Evolutionary conservation across 371 early-diverging fungal genomes (phyloP), one percentile per base, ranked within the genome.

Genomic region (Nematocida sp.): DNA sequence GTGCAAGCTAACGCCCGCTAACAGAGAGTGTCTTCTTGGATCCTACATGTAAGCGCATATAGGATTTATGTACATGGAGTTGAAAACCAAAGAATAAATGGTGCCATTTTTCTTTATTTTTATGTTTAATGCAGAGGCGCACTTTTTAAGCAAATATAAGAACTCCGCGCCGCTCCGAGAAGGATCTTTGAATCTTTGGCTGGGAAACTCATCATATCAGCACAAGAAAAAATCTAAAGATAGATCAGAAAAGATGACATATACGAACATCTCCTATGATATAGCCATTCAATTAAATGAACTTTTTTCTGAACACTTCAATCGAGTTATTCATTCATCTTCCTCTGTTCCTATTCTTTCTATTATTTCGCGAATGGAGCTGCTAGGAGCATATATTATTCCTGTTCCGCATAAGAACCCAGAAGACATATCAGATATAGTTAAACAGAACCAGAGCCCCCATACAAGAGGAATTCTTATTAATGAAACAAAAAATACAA

Each of bases 401-500:
- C 50, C 75, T 18, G 38, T 71, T 36, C 39, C 50, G n/a, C 75
- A 71, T 38, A 39, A 1, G 28, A 35, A 40, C 23, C 25, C 18
- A 26, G 3, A 26, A 0, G 26, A 33, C 11, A n/a, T n/a, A n/a
- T n/a, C n/a, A n/a, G n/a, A n/a, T n/a, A n/a, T n/a, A n/a, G n/a
- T n/a, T n/a, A n/a, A n/a, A n/a, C n/a, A n/a, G n/a, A n/a, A n/a
- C n/a, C n/a, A n/a, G n/a, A 7, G 18, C 38, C 25, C 38, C 51
- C 2, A 35, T 7, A 28, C 18, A 33, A 7, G 13, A 13, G 75
- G 75, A 4, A 50, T 71, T 25, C 7, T 71, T 4, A 38, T 71
- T 11, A 71, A 71, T 51, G 75, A 71, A 45, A 71, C 75, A 39
- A 59, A 61, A 36, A 71, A 71, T 48, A 61, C 63, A 0, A 39